Conservation (phyloP, 1,139 yeast genomes). For the Hemisphaericaspora lyxosophila region DNA sequence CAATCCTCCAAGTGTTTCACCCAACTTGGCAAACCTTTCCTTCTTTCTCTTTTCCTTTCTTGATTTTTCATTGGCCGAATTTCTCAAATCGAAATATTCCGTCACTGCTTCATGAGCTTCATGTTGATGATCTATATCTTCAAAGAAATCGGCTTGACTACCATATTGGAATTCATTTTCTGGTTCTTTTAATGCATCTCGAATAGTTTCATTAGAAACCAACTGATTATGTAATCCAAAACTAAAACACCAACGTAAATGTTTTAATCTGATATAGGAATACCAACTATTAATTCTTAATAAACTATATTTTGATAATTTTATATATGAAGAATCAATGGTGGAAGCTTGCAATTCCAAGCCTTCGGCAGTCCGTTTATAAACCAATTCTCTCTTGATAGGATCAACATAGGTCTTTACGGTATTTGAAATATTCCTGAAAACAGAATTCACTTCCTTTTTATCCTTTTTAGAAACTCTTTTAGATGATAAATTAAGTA, state of each 20-base stretch:
- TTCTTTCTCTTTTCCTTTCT: conserved; percentile 34
- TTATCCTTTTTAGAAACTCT: conserved; percentile 62
- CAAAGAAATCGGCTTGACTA: conserved; percentile 4
- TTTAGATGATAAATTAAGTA: conserved; percentile 55
- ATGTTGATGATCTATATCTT: conserved; percentile 9
- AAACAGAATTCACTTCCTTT: conserved; percentile 58
- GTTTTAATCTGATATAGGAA: conserved; percentile 58
- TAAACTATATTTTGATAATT: conserved; percentile 54
- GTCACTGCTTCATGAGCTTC: conserved; percentile 16
- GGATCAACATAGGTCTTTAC: conserved; percentile 43
- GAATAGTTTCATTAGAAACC: conserved; percentile 48
- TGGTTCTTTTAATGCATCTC: conserved; percentile 45
- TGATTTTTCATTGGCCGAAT: conserved; percentile 28
- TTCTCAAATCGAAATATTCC: conserved; percentile 18
- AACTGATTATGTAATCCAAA: conserved; percentile 65
- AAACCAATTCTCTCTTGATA: conserved; percentile 37
- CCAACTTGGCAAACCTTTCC: conserved; percentile 35
- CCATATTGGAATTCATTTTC: conserved; percentile 36
- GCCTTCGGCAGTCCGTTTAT: conserved; percentile 39
- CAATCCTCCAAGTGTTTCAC: conserved; percentile 29
- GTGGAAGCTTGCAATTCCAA: conserved; percentile 37
- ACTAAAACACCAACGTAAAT: conserved; percentile 70
- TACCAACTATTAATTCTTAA: conserved; percentile 69
- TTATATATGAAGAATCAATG: conserved; percentile 49
- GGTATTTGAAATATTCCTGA: conserved; percentile 59